Conservation (phyloP, 495 filamentous ascomycete species). For the Thozetella sp. region DNA sequence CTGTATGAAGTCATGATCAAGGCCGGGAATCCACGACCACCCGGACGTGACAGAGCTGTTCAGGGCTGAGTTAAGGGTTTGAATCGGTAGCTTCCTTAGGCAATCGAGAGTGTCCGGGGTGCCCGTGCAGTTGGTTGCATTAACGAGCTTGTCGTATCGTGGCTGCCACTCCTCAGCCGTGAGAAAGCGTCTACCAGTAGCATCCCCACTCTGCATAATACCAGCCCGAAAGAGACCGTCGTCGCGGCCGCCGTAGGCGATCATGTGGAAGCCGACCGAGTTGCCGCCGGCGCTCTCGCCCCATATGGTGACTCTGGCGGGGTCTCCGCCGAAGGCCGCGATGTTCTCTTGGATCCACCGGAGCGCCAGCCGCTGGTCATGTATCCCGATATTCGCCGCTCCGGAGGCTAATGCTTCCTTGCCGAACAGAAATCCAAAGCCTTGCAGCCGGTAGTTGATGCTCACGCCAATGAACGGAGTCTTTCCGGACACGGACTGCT, state of each 20-base stretch:
- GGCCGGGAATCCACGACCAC: constrained; percentile 30
- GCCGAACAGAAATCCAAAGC: constrained; percentile 54
- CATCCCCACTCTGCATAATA: constrained; percentile 57
- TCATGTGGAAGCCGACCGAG: constrained; percentile 54
- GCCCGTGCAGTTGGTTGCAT: constrained; percentile 36
- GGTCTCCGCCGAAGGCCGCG: constrained; percentile 50
- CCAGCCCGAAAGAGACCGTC: constrained; percentile 56
- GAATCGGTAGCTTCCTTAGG: constrained; percentile 46
- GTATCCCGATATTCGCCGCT: constrained; percentile 40
- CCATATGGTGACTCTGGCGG: constrained; percentile 37
- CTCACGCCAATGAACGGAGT: constrained; percentile 33
- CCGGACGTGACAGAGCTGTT: constrained; percentile 30
- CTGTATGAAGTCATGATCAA: constrained; percentile 52
- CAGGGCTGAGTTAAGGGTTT: constrained; percentile 35
- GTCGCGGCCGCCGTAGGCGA: constrained; percentile 49
- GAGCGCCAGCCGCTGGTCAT: constrained; percentile 43
- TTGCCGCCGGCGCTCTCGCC: constrained; percentile 56
- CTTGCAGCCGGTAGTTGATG: constrained; percentile 56
- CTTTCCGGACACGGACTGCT: constrained; percentile 18
- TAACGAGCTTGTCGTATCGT: constrained; percentile 4
- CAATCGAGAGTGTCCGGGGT: constrained; percentile 45
- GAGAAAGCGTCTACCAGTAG: not conserved
- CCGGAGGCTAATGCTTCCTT: constrained; percentile 14
- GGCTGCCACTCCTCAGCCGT: constrained; percentile 10
- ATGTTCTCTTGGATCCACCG: constrained; percentile 59